Base-by-base conservation (phyloP, 139 green algal species). In the Marvania coccoides region DNA sequence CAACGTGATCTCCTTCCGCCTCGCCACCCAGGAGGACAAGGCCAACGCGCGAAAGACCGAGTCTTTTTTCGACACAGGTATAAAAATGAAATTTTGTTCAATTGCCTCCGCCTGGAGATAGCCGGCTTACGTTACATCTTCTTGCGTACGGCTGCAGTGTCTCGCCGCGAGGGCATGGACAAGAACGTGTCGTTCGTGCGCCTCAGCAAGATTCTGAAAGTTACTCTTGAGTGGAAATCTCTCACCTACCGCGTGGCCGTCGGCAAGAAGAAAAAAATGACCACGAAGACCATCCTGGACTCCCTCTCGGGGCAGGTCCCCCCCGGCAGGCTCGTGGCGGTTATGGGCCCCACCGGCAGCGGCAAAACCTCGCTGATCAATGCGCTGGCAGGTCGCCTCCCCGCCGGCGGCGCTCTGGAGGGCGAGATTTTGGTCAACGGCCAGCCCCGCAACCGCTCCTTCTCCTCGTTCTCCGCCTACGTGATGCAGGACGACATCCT, bases 401-500 rank as follows among this genome's bases (percentile, higher is more conserved):
- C 60, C 5, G 37, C 4, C 9, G 62, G 59, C 28, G 72, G 67
- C 31, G n/a, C 2, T 37, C 23, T 79, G 37, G 47, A 71, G 15
- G 73, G 73, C 6, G 56, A 71, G 29, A 70, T 80, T 7, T 30
- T 76, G 28, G 67, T 76, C 29, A 75, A 80, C 40, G 73, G 73
- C 26, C 26, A 37, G 14, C 46, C 46, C 1, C 29, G 63, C 61
- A n/a, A 6, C 19, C 47, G 31, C 19, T 31, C 35, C 46, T 70
- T 74, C 59, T 24, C 14, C 13, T 46, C 34, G 40, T 31, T 65
- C 48, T 51, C 37, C 5, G 69, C 47, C 24, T 75, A 67, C 47
- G 69, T 75, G 13, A 58, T 75, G 68, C 74, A 78, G 67, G 83
- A 90, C 39, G 84, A 90, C 37, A 64, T 72, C 10, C 71, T 90